A percentile compares a stretch with the other conserved stretches of the same genome.
Conservation (phyloP, 225 moss, liverwort and hornwort genomes). For the Antitrichia curtipendula region DNA sequence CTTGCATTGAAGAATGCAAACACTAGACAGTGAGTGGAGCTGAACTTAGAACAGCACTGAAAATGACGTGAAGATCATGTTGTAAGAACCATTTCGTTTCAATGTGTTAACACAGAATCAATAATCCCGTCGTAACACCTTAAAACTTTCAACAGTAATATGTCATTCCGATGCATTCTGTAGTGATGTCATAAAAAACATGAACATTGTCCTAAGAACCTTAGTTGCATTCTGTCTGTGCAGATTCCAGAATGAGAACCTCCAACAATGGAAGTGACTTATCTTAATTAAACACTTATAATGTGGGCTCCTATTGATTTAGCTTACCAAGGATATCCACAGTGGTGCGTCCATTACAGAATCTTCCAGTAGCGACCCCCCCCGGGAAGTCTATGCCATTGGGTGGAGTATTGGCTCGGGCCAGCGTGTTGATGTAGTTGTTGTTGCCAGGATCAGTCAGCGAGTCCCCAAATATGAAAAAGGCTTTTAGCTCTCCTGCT, state of each 20-base stretch:
- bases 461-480: slow-evolving; percentile 36
- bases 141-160: background rate
- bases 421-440: slow-evolving; percentile 15
- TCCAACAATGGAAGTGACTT: background rate
- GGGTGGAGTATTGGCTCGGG: slow-evolving; percentile 7
- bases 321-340: slow-evolving; percentile 25
- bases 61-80: background rate
- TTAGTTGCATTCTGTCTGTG: background rate
- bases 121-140: background rate
- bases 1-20: background rate
- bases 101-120: background rate
- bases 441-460: slow-evolving; percentile 33
- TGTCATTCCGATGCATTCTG: background rate
- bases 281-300: background rate
- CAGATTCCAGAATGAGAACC: background rate
- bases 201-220: background rate
- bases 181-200: background rate
- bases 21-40: background rate
- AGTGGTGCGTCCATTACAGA: slow-evolving; percentile 23
- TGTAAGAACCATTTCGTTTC: background rate
- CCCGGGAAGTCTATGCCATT: slow-evolving; percentile 41
- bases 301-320: too few relatives aligned
- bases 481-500: background rate
- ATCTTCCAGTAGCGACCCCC: slow-evolving; percentile 14
- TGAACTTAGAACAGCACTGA: background rate